Evolutionary conservation across 2,329 filamentous ascomycete genomes (phyloP).

Genomic region (Aspergillus sp.): DNA sequence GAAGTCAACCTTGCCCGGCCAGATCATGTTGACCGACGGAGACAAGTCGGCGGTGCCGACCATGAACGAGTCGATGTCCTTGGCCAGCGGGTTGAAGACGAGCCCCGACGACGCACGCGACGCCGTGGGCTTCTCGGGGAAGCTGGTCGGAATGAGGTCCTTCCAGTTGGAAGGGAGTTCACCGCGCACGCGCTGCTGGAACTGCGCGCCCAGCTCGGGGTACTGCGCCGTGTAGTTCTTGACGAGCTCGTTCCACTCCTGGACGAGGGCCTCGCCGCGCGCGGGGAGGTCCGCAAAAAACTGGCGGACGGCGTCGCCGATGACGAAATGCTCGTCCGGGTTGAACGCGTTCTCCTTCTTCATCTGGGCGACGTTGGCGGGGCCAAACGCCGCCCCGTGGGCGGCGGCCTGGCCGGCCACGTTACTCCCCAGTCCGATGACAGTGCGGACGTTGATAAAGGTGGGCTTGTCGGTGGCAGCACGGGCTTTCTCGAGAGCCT

Average conservation of each 20-base stretch:
- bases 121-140: slow-evolving; percentile 51
- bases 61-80: slow-evolving; percentile 49
- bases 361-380: slow-evolving; percentile 53
- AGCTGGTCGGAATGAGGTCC: slow-evolving; percentile 47
- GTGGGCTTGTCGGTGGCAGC: slow-evolving; percentile 49
- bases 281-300: slow-evolving; percentile 53
- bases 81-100: slow-evolving; percentile 53
- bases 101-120: slow-evolving; percentile 49
- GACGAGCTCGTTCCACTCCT: slow-evolving; percentile 50
- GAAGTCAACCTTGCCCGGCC: slow-evolving; percentile 52
- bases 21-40: slow-evolving; percentile 56
- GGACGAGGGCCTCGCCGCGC: slow-evolving; percentile 47
- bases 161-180: slow-evolving; percentile 51
- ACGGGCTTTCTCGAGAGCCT: slow-evolving; percentile 47
- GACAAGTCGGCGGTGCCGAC: slow-evolving; percentile 55
- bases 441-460: slow-evolving; percentile 57
- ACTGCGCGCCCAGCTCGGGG: slow-evolving; percentile 50
- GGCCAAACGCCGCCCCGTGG: slow-evolving; percentile 58
- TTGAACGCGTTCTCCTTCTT: slow-evolving; percentile 53
- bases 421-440: slow-evolving; percentile 54
- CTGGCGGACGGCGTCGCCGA: slow-evolving; percentile 42
- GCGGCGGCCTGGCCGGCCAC: slow-evolving; percentile 49
- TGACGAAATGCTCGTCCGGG: slow-evolving; percentile 46
- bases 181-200: slow-evolving; percentile 48
- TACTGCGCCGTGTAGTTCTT: slow-evolving; percentile 42